phyloP scores from a whole-genome alignment of 495 filamentous ascomycete species.

The Glarea lozoyensis region DNA sequence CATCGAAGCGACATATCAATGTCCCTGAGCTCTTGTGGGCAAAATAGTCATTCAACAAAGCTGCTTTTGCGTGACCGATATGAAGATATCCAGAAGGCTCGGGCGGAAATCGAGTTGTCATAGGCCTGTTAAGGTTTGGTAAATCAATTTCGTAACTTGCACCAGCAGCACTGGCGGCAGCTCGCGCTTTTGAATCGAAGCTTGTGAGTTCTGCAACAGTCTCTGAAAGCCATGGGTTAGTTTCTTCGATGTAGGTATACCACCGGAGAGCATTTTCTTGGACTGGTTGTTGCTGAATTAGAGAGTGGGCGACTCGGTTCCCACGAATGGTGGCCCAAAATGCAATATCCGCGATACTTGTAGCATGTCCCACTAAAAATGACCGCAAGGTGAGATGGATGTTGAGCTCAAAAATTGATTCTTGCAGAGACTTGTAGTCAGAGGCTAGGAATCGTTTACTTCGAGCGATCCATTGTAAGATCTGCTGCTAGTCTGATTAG shows the following conservation, averaged over 20 bases:
- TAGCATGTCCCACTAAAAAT: slow-evolving; percentile 70
- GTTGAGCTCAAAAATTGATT: not conserved
- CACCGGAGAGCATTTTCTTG: not conserved
- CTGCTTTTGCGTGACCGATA: slow-evolving; percentile 73
- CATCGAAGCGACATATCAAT: slow-evolving; percentile 65
- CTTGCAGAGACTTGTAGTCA: not conserved
- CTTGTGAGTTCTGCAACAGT: slow-evolving; percentile 9
- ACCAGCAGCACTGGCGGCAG: slow-evolving; percentile 66
- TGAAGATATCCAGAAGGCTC: slow-evolving; percentile 86
- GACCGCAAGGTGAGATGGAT: not conserved
- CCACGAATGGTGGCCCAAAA: slow-evolving; percentile 75
- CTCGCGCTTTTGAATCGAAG: slow-evolving; percentile 55
- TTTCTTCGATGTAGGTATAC: not conserved
- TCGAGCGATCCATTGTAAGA: not conserved
- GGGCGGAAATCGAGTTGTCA: slow-evolving; percentile 84
- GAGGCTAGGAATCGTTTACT: not conserved
- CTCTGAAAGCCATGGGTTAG: not conserved
- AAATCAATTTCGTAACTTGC: slow-evolving; percentile 84
- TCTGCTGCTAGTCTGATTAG: not conserved
- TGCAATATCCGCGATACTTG: slow-evolving; percentile 67
- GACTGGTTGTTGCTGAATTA: not conserved
- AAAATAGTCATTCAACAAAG: slow-evolving; percentile 74
- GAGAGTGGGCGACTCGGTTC: slow-evolving; percentile 70
- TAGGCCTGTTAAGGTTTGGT: slow-evolving; percentile 74
- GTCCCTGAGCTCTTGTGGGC: slow-evolving; percentile 64